A percentile compares a stretch with the other conserved stretches of the same genome.
These are phyloP conservation scores for Salix koriyanagi DNA, from an alignment of 345 rosid genomes.

Conservation along the genomic window DNA sequence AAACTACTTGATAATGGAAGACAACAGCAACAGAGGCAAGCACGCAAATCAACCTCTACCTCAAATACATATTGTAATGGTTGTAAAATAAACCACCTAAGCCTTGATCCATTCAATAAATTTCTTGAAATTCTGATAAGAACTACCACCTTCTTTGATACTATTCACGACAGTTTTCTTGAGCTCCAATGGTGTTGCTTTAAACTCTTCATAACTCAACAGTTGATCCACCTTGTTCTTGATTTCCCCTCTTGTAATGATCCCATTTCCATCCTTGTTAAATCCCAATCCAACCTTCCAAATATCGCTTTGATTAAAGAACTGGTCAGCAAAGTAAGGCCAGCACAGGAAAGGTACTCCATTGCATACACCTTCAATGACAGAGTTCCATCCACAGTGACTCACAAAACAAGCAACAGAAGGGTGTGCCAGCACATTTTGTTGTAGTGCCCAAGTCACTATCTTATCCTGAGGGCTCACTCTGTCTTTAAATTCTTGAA, in stretches of 20 bases:
- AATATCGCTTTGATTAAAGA: constrained; percentile 1
- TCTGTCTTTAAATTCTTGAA: background rate
- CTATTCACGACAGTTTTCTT: constrained; percentile 17
- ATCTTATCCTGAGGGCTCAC: background rate
- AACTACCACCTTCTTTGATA: constrained; percentile 26
- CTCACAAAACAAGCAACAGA: constrained; percentile 17
- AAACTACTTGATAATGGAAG: no score
- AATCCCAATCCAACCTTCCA: constrained; percentile 32
- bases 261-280: constrained; percentile 24
- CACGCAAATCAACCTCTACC: no score
- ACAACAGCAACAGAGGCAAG: no score
- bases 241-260: constrained; percentile 19
- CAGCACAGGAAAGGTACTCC: background rate
- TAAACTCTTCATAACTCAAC: constrained; percentile 16
- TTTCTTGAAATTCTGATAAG: constrained; percentile 9
- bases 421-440: background rate
- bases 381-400: constrained; percentile 26
- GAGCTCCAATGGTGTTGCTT: constrained; percentile 16
- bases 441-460: background rate
- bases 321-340: background rate
- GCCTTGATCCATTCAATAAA: constrained; percentile 16
- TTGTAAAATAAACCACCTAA: background rate
- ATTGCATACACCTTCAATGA: constrained; percentile 12
- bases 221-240: constrained; percentile 31
- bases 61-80: no score